A percentile compares a stretch with the other conserved stretches of the same genome.
Conservation (phyloP, 106 monocot species). For the Phalaenopsis equestris region DNA sequence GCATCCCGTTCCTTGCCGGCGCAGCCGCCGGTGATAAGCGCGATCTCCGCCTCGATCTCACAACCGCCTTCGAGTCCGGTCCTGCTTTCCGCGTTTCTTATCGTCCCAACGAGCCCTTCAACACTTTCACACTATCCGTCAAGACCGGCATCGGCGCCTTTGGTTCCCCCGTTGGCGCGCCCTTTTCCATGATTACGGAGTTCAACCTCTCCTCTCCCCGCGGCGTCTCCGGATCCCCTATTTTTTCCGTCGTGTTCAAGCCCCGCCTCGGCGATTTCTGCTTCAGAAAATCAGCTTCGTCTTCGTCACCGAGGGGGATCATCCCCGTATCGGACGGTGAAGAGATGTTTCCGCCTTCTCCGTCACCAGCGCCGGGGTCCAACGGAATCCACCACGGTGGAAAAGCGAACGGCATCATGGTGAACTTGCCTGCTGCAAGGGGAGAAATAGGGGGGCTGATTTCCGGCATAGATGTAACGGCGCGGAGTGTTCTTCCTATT, state of each 20-base stretch:
- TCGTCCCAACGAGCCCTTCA: constrained; percentile 63
- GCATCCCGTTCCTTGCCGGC: constrained; percentile 68
- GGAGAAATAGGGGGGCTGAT: constrained; percentile 22
- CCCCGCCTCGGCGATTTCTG: constrained; percentile 78
- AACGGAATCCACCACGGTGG: constrained; percentile 13
- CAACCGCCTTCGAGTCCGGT: constrained; percentile 73
- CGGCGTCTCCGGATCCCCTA: constrained; percentile 13
- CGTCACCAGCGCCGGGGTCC: background rate
- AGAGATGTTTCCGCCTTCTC: background rate
- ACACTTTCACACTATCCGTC: constrained; percentile 54
- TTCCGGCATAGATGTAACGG: constrained; percentile 46
- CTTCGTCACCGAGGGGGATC: background rate
- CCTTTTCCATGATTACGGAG: constrained; percentile 72
- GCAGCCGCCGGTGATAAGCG: constrained; percentile 43
- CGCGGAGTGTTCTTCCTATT: constrained; percentile 54
- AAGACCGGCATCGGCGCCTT: constrained; percentile 68
- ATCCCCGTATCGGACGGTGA: background rate
- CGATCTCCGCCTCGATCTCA: constrained; percentile 78
- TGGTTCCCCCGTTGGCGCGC: constrained; percentile 58
- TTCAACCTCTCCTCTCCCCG: constrained; percentile 47
- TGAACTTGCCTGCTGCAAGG: constrained; percentile 7
- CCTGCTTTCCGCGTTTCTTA: constrained; percentile 71
- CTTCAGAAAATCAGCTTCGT: constrained; percentile 32
- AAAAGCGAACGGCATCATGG: constrained; percentile 21
- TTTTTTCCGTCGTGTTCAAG: constrained; percentile 60